These are phyloP conservation scores for Suhomyces sp. DNA, from an alignment of 805 yeast genomes.

Conservation along the genomic window DNA sequence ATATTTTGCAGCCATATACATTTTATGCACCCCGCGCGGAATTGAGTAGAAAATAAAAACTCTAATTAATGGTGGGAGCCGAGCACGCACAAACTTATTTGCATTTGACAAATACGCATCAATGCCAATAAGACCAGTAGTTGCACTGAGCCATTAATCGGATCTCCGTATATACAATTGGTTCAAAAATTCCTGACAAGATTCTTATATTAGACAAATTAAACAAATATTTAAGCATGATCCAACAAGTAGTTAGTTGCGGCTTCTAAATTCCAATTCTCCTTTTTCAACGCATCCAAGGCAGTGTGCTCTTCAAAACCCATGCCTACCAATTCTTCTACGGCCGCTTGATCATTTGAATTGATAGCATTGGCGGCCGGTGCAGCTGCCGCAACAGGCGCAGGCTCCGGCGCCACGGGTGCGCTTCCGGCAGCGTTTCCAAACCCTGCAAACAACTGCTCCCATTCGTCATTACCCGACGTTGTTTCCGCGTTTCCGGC, in stretches of 20 bases:
- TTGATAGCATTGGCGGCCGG: slow-evolving; percentile 6
- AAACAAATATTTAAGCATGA: slow-evolving; percentile 42
- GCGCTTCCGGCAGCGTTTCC: slow-evolving; percentile 45
- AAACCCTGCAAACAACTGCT: slow-evolving; percentile 85
- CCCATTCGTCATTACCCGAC: slow-evolving; percentile 76
- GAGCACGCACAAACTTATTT: neutral
- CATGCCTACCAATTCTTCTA: slow-evolving; percentile 83
- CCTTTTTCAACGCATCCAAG: slow-evolving; percentile 60
- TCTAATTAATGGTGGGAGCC: neutral
- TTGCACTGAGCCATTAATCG: neutral
- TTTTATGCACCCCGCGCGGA: neutral
- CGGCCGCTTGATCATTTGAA: slow-evolving; percentile 36
- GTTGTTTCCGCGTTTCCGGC: slow-evolving; percentile 7
- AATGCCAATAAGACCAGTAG: neutral
- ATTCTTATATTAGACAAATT: neutral
- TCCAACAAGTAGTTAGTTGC: slow-evolving; percentile 88
- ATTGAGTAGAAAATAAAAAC: neutral
- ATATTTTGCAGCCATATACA: neutral
- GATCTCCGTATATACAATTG: neutral
- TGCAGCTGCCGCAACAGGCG: slow-evolving; percentile 10
- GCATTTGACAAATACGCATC: neutral
- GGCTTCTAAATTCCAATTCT: slow-evolving; percentile 72
- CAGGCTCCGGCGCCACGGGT: neutral
- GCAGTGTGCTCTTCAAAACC: slow-evolving; percentile 75
- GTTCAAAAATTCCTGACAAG: neutral